These are phyloP conservation scores for Gossypium longicalyx DNA, from an alignment of 345 rosid genomes.

Conservation along the genomic window DNA sequence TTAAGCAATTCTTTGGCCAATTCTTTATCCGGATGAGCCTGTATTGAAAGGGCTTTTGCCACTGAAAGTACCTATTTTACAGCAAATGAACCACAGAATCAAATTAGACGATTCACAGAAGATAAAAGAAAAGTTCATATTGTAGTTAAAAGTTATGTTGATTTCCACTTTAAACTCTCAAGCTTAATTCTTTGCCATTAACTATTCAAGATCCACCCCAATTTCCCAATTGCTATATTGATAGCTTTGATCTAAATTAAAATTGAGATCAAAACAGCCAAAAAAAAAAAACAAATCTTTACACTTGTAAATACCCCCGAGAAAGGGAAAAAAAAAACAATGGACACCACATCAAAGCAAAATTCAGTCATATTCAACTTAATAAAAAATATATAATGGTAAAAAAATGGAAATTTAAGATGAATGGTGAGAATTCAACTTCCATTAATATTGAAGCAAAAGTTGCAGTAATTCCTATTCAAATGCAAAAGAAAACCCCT, in stretches of 20 bases:
- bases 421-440: not conserved
- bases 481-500: not conserved
- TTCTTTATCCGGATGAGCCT: conserved; percentile 92
- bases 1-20: conserved; percentile 70
- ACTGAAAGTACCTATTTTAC: conserved; percentile 75
- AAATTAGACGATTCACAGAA: not conserved
- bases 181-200: not conserved
- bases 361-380: conserved; percentile 3
- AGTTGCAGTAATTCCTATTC: not conserved
- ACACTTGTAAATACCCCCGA: not conserved
- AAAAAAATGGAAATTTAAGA: not conserved
- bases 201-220: not conserved
- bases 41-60: conserved; percentile 87
- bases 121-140: not conserved
- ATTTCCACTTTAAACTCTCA: not conserved
- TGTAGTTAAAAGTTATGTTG: not conserved
- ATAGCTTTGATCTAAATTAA: not conserved
- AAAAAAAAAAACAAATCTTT: not conserved
- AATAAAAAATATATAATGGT: not conserved
- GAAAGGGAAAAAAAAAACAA: too few species aligned
- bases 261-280: conserved; percentile 6
- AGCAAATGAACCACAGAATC: conserved; percentile 3
- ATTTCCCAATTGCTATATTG: not conserved
- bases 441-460: not conserved
- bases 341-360: not conserved